Base-by-base conservation (phyloP, 2,329 filamentous ascomycete species). In the Plectosphaerella plurivora region DNA sequence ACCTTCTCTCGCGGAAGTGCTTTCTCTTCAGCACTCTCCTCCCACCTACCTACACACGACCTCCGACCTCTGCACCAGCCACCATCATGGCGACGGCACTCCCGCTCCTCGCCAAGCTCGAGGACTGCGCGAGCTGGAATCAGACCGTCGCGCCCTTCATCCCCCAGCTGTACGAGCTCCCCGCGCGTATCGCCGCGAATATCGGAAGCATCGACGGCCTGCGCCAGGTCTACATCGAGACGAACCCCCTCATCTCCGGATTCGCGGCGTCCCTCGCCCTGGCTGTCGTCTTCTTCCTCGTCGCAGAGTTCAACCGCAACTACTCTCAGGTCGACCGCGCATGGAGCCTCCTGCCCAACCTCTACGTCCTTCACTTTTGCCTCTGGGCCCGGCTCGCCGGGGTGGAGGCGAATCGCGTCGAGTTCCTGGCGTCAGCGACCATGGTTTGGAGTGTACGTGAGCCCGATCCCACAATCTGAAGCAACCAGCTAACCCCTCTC, bases 251-350 rank as follows among this genome's bases (percentile, higher is more conserved):
- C 42, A 78, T 96, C 25, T 85, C 83, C 1, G 88, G 83, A 3
- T 78, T 95, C 57, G 86, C 83, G 0, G 81, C 89, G 50, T 87
- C 89, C 3, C 61, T 96, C 16, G 77, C 84, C 41, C 68, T 96
- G n/a, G 84, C 84, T 1, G 79, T 79, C 5, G 63, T 94, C 25
- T 88, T 95, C 62, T 74, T 96, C 22, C 64, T 93, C 33, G 74
- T 84, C 5, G 89, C 91, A 1, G 93, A 97, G 69, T 71, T 91
- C 73, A 97, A 95, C 72, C 82, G 81, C 63, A 99, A 99, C 70
- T 97, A 92, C 69, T 97, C 92, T n/a, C 94, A 99, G 71, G 87
- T 99, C 42, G 94, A 99, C 69, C 84, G 94, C 47, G 73, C 87
- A 61, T 99, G 94, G 94, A 94, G 90, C 65, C 77, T 99, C 55